Evolutionary conservation across 139 green algal genomes (phyloP).

Genomic region (Chara braunii): DNA sequence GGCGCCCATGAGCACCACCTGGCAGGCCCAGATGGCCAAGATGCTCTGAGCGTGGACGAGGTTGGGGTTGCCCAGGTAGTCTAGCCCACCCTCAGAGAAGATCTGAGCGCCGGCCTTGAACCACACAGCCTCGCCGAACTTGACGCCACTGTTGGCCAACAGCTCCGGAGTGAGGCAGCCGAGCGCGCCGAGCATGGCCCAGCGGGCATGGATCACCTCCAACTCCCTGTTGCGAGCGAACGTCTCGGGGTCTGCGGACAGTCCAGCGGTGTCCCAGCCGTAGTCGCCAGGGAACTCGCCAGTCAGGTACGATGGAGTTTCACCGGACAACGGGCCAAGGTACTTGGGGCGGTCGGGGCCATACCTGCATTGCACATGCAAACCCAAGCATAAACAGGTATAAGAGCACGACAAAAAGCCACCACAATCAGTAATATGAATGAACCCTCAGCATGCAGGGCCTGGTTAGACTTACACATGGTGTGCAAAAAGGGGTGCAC

Average conservation of each 20-base stretch:
- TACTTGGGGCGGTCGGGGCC: conserved; percentile 51
- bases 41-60: conserved; percentile 51
- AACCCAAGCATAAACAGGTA: no score
- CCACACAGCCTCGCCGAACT: conserved; percentile 53
- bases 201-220: conserved; percentile 95
- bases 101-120: conserved; percentile 93
- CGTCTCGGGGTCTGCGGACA: conserved; percentile 90
- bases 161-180: conserved; percentile 35
- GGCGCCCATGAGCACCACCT: conserved; percentile 50
- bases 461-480: no score
- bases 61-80: conserved; percentile 66
- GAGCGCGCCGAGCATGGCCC: conserved; percentile 60
- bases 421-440: no score
- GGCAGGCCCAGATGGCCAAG: conserved; percentile 13
- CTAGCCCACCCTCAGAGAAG: conserved; percentile 71
- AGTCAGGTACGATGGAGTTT: conserved; percentile 30
- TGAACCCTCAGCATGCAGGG: no score
- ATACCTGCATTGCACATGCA: no score
- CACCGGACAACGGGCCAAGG: conserved; percentile 32
- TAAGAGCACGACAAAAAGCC: no score
- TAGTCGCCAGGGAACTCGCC: conserved; percentile 87
- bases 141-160: conserved; percentile 27
- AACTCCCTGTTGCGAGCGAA: conserved; percentile 84
- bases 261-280: conserved; percentile 88
- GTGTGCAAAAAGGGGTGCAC: no score